Percentiles rank a stretch among this genome's conserved stretches.
Evolutionary conservation across 495 filamentous ascomycete genomes (phyloP).

Genomic region (Bombardia bombarda): DNA sequence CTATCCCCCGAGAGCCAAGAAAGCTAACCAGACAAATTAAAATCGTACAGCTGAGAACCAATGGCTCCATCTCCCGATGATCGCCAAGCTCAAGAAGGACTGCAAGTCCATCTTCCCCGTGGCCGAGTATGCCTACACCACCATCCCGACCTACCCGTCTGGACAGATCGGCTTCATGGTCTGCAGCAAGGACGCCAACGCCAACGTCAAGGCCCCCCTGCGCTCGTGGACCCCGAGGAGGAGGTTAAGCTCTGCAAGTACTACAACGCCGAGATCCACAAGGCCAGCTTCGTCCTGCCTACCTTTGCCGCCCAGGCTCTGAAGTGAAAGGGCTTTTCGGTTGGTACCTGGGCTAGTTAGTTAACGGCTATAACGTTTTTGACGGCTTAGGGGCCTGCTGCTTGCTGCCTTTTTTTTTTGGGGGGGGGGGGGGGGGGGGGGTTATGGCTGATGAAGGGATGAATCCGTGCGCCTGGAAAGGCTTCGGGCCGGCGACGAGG

Average conservation of each 20-base stretch:
- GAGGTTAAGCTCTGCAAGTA: slow-evolving; percentile 88
- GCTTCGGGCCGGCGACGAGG: too few relatives aligned
- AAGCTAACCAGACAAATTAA: too few relatives aligned
- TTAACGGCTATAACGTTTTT: too few relatives aligned
- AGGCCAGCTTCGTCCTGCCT: slow-evolving; percentile 86
- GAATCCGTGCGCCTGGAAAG: too few relatives aligned
- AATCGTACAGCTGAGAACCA: slow-evolving; percentile 80
- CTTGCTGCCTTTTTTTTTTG: too few relatives aligned
- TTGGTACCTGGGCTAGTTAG: too few relatives aligned
- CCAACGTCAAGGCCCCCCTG: slow-evolving; percentile 76
- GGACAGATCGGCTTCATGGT: slow-evolving; percentile 99
- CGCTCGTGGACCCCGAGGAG: slow-evolving; percentile 75
- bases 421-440: too few relatives aligned
- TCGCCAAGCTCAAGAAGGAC: slow-evolving; percentile 84
- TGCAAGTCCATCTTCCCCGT: slow-evolving; percentile 96
- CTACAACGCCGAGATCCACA: slow-evolving; percentile 93
- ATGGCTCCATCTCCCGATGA: slow-evolving; percentile 93
- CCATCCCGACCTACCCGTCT: slow-evolving; percentile 97
- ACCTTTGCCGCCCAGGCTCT: slow-evolving; percentile 83
- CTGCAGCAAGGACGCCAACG: slow-evolving; percentile 84
- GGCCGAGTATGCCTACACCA: slow-evolving; percentile 98
- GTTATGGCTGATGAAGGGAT: too few relatives aligned
- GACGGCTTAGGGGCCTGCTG: too few relatives aligned
- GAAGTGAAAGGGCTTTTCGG: slow-evolving; percentile 25
- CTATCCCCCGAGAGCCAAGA: too few relatives aligned